These are phyloP conservation scores for Coniochaeta prunicola DNA, from an alignment of 2,329 filamentous ascomycete species.

Conservation along the genomic window DNA sequence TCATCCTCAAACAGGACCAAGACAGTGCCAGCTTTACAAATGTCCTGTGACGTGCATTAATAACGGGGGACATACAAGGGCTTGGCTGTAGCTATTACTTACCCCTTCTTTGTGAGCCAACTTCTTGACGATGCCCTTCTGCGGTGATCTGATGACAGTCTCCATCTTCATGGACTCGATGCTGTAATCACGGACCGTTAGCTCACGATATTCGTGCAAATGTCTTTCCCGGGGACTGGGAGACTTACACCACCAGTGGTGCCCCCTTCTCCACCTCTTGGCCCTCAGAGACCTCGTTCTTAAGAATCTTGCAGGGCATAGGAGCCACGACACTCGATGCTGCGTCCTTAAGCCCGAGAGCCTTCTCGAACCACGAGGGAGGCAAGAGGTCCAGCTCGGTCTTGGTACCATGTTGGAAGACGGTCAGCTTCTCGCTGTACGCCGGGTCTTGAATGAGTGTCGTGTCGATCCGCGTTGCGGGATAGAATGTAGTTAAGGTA, in stretches of 20 bases:
- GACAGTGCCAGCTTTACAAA: conserved; percentile 70
- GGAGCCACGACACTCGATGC: conserved; percentile 81
- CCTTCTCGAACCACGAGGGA: conserved; percentile 81
- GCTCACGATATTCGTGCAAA: neutral
- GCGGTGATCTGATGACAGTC: conserved; percentile 72
- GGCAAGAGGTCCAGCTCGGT: conserved; percentile 48
- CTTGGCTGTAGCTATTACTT: conserved; percentile 29
- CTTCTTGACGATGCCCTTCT: conserved; percentile 63
- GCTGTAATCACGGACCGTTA: conserved; percentile 23
- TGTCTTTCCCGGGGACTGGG: neutral
- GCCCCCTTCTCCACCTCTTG: conserved; percentile 79
- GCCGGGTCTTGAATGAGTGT: conserved; percentile 59
- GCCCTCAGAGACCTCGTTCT: conserved; percentile 80
- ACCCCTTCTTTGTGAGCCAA: conserved; percentile 70
- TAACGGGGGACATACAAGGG: conserved; percentile 3
- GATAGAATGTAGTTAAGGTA: conserved; percentile 67
- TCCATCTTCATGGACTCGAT: conserved; percentile 92
- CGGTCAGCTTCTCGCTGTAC: conserved; percentile 53
- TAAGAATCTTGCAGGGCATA: conserved; percentile 95
- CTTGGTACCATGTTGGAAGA: conserved; percentile 66
- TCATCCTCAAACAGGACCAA: conserved; percentile 65
- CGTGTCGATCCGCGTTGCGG: conserved; percentile 69
- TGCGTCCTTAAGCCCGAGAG: conserved; percentile 72
- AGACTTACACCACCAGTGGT: conserved; percentile 69
- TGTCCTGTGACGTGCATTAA: conserved; percentile 44